Base-by-base conservation (phyloP, 2,329 filamentous ascomycete genomes). In the Coniella lustricola region DNA sequence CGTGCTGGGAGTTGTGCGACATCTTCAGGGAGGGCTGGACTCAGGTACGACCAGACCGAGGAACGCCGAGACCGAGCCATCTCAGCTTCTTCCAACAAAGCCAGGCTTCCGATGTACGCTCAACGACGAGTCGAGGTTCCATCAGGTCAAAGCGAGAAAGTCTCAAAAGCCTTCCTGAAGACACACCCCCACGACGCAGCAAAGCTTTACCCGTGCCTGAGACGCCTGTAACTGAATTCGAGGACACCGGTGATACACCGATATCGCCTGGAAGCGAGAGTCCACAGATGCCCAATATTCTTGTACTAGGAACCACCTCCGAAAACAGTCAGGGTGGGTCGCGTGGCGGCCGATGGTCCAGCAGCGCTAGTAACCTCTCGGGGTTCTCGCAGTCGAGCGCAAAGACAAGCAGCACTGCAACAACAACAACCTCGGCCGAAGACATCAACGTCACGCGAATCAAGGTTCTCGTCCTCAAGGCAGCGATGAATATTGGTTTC, bases 1-100 rank as follows among this genome's bases (percentile, higher is more conserved):
- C 90, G 13, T 96, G 90, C 64, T 96, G 89, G 89, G 90, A 95
- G 56, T 76, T 96, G 5, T 95, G 89, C 63, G 89, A 96, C 67
- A 81, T 96, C 46, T 95, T 96, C 72, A 79, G 89, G 41, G 87
- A 93, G 68, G 89, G 89, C 16, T 95, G 90, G 89, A 89, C 87
- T 3, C 87, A 93, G 58, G 81, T 93, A 40, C 81, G 89, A 46
- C 89, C 90, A 4, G 90, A 95, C 53, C 76, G 90, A 47, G 86
- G 85, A 38, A 95, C 90, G 2, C 90, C 91, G 13, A 77, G 89
- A 33, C 87, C 90, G 2, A 87, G 77, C 48, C 89, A 95, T 62
- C 78, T 83, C 10, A 83, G 75, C 43, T 94, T 94, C 61, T 80
- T 82, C 56, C 69, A 72, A 10, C 69, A 70, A 7, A 65, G 67